These are phyloP conservation scores for Penicillium lividum DNA, from an alignment of 495 filamentous ascomycete species.

Conservation along the genomic window DNA sequence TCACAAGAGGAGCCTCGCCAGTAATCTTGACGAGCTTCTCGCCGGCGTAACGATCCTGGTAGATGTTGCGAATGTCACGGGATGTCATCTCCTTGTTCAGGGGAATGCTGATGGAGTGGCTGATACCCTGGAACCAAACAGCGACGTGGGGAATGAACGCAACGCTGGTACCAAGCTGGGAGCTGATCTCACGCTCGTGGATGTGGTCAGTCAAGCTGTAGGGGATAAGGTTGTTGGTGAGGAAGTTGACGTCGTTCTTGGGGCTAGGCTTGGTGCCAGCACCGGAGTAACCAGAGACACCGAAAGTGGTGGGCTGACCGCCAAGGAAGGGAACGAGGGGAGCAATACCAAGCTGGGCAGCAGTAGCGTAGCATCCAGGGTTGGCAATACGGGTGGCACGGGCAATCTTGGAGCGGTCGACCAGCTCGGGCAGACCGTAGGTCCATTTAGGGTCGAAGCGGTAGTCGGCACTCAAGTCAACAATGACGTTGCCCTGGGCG, in stretches of 20 bases:
- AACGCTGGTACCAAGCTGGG: constrained; percentile 72
- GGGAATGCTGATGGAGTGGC: constrained; percentile 88
- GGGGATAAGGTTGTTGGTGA: constrained; percentile 87
- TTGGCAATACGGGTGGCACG: constrained; percentile 87
- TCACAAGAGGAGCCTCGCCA: constrained; percentile 86
- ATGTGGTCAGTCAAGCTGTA: constrained; percentile 96
- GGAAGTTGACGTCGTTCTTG: constrained; percentile 90
- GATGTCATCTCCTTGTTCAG: constrained; percentile 80
- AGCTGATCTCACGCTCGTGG: constrained; percentile 88
- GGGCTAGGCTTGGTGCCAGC: constrained; percentile 94
- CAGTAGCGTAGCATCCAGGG: constrained; percentile 96
- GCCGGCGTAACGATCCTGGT: constrained; percentile 93
- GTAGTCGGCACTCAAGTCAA: constrained; percentile 95
- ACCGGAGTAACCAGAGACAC: constrained; percentile 93
- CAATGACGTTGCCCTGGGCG: constrained; percentile 73
- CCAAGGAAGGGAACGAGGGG: constrained; percentile 78
- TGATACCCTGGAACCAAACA: constrained; percentile 96
- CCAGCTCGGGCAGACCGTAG: constrained; percentile 91
- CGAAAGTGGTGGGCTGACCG: constrained; percentile 83
- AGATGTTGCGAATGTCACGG: constrained; percentile 90
- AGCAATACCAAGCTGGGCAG: constrained; percentile 88
- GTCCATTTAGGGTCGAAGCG: constrained; percentile 90
- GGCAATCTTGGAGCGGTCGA: constrained; percentile 73
- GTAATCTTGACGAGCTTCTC: constrained; percentile 91
- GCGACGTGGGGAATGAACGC: constrained; percentile 96